Evolutionary conservation across 1,284 basidiomycete genomes (phyloP), one percentile per base, ranked within the genome.

Genomic region (Sporisorium reilianum): DNA sequence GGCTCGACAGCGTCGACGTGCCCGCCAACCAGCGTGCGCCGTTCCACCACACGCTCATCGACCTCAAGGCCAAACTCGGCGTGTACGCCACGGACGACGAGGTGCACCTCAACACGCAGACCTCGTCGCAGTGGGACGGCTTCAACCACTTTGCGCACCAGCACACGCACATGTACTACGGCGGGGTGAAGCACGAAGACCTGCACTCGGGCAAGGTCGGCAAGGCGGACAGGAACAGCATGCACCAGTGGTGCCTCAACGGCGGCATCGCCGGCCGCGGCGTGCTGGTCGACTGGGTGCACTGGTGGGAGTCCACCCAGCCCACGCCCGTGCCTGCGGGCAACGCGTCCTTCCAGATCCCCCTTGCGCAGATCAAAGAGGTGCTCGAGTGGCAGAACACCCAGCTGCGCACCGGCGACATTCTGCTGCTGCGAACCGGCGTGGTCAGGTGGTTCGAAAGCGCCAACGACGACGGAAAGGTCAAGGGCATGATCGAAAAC

Each of bases 71-170:
- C 41, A 56, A 49, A 18, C 54, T 73, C 23, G 64, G 64, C 41
- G 70, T 73, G 44, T 73, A 73, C 50, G 70, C 70, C 7, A 73
- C 70, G 11, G 70, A 73, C 36, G 65, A 74, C 54, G 71, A 74
- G 51, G 44, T 74, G 26, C 57, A 68, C 20, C 59, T 74, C 61
- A 74, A 74, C 71, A 74, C 71, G 9, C 71, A 74, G 23, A 69
- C 71, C 18, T 69, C 62, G 5, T 74, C 66, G 9, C 71, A 74
- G 23, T 74, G 71, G 71, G 71, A 74, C 18, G 71, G 71, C 0
- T 74, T 74, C 62, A 74, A 69, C 25, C 66, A 74, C 38, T 68
- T 74, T 51, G 71, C 71, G 6, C 62, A 65, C n/a, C 71, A 74
- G 23, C 40, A 45, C 1, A 62, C 62, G 1, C 55, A 44, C 22